Percentiles rank a stretch among this genome's conserved stretches.
These are phyloP conservation scores for Apiotrichum gamsii DNA, from an alignment of 1,284 basidiomycete genomes.

Conservation along the genomic window DNA sequence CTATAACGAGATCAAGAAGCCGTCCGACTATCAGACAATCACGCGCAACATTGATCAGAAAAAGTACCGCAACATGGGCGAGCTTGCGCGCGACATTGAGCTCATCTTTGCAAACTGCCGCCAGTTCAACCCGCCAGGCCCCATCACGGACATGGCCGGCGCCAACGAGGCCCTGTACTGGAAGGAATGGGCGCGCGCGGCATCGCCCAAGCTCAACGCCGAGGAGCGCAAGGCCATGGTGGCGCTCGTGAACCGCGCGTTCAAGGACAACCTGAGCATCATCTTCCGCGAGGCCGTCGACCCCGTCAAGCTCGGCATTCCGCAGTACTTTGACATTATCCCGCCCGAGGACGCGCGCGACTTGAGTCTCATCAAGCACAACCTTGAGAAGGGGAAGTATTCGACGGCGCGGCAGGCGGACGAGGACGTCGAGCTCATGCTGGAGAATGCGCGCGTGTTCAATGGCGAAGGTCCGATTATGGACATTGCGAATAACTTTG, in stretches of 20 bases:
- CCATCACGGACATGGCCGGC: constrained; percentile 62
- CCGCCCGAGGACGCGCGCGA: constrained; percentile 70
- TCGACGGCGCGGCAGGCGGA: constrained; percentile 35
- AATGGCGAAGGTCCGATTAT: constrained; percentile 37
- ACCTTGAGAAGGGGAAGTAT: constrained; percentile 56
- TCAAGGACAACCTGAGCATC: constrained; percentile 66
- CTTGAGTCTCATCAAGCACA: constrained; percentile 70
- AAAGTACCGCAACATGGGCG: constrained; percentile 70
- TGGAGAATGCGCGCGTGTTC: constrained; percentile 43
- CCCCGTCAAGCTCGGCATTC: constrained; percentile 36
- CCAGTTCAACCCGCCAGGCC: constrained; percentile 72
- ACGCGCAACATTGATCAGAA: constrained; percentile 57
- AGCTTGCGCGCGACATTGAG: constrained; percentile 72
- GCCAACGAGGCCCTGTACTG: constrained; percentile 67
- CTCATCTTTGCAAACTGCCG: constrained; percentile 84
- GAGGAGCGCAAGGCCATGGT: constrained; percentile 75
- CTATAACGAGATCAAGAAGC: constrained; percentile 82
- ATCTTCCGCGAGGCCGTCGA: constrained; percentile 66
- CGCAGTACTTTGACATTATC: constrained; percentile 48
- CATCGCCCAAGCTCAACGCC: constrained; percentile 67
- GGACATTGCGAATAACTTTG: constrained; percentile 34
- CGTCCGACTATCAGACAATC: constrained; percentile 94
- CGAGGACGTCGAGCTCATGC: constrained; percentile 42
- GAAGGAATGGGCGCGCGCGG: constrained; percentile 78
- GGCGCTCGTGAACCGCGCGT: constrained; percentile 63